These are phyloP conservation scores for Diaporthe australafricana DNA, from an alignment of 2,329 filamentous ascomycete genomes.

Conservation along the genomic window DNA sequence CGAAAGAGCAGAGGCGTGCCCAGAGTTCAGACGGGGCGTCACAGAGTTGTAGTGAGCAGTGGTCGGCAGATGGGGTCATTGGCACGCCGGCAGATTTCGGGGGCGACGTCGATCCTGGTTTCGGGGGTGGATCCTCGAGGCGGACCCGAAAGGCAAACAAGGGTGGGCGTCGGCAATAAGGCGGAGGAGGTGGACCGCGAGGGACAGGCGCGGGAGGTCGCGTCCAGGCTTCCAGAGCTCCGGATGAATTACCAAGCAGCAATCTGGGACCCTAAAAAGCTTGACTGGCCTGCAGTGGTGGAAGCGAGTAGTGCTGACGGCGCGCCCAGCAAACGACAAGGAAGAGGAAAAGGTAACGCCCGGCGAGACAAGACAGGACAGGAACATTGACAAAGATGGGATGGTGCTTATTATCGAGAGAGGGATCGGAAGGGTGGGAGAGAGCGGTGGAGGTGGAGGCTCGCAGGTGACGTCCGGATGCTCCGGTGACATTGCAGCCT, in stretches of 20 bases:
- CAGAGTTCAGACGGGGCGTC: slow-evolving; percentile 10
- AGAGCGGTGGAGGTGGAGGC: too few species aligned
- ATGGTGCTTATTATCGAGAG: slow-evolving; percentile 9
- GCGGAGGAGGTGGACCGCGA: slow-evolving; percentile 7
- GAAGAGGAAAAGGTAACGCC: neutral
- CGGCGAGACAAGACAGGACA: neutral
- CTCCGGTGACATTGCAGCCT: slow-evolving; percentile 14
- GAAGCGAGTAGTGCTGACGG: slow-evolving; percentile 2
- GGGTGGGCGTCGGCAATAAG: slow-evolving; percentile 22
- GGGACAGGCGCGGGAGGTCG: neutral
- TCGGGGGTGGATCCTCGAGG: slow-evolving; percentile 18
- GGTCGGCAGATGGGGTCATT: slow-evolving; percentile 12
- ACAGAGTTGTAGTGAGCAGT: slow-evolving; percentile 18
- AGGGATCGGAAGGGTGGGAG: neutral
- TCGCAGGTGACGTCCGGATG: neutral
- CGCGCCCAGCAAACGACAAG: neutral
- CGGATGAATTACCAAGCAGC: slow-evolving; percentile 12
- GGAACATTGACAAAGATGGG: neutral
- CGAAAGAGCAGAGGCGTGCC: neutral
- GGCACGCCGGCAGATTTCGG: slow-evolving; percentile 17
- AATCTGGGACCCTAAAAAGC: neutral
- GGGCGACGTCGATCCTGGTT: slow-evolving; percentile 16
- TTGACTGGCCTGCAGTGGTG: slow-evolving; percentile 5
- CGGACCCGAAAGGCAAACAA: slow-evolving; percentile 20
- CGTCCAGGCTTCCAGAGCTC: neutral